Percentiles rank a stretch among this genome's conserved stretches.
These are phyloP conservation scores for Porodaedalea pini DNA, from an alignment of 1,284 basidiomycete species.

Conservation along the genomic window DNA sequence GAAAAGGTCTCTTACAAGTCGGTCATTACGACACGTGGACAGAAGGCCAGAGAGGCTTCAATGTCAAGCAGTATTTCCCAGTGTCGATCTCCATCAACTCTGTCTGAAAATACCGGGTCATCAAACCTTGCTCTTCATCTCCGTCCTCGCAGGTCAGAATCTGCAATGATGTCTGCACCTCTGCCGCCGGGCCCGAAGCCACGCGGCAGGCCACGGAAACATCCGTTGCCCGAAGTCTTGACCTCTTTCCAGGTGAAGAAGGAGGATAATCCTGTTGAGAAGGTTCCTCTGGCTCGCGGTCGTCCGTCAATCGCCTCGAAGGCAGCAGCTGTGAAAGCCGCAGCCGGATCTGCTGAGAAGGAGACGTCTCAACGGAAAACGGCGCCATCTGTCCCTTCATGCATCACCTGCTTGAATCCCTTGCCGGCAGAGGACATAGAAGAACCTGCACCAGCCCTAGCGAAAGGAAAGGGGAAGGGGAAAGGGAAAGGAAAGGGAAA, in stretches of 20 bases:
- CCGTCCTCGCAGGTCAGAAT: constrained; percentile 5
- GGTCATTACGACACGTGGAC: constrained; percentile 57
- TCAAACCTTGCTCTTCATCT: not conserved
- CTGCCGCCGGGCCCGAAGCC: not conserved
- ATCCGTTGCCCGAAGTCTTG: not conserved
- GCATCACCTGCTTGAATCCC: constrained; percentile 27
- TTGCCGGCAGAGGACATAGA: constrained; percentile 13
- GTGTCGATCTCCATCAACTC: not conserved
- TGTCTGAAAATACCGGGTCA: not conserved
- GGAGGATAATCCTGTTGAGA: constrained; percentile 5
- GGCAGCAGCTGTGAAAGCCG: not conserved
- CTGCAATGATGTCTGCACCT: not conserved
- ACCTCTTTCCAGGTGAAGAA: not conserved
- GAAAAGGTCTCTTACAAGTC: constrained; percentile 31
- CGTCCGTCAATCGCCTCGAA: not conserved
- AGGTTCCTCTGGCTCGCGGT: not conserved
- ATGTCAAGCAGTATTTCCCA: constrained; percentile 22
- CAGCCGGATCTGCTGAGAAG: constrained; percentile 26
- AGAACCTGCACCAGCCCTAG: constrained; percentile 33
- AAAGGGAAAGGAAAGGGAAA: constrained; percentile 35
- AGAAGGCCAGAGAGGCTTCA: constrained; percentile 41
- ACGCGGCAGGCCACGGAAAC: constrained; percentile 15
- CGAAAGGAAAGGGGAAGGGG: constrained; percentile 50
- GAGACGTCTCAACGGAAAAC: constrained; percentile 13
- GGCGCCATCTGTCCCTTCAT: constrained; percentile 29